Evolutionary conservation across 345 rosid species (phyloP), one percentile per base, ranked within the genome.

Genomic region (Eutrema yunnanense): DNA sequence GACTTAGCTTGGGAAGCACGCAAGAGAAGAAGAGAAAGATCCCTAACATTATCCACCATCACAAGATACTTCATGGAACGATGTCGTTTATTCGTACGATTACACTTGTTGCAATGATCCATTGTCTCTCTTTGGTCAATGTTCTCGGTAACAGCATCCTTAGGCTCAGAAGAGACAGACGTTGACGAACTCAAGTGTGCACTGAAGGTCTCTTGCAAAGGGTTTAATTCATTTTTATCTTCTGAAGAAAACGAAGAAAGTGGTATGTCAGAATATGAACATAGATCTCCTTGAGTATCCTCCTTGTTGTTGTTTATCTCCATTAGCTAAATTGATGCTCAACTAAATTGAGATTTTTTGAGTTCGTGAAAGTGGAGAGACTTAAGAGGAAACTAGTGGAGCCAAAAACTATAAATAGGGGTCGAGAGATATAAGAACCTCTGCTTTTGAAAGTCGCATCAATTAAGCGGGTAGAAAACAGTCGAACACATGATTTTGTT

Each of bases 171-270:
- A 16, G 9, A 16, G 55, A 8, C 16, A 36, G 5, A 14, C 29
- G 12, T 22, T 48, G 56, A 46, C 2, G 78, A 30, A 19, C 43
- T 67, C 13, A 69, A 52, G 14, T 16, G 52, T 12, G 38, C 40
- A 40, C 68, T 44, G 47, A 74, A 60, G 34, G 60, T 74, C 47
- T 75, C 69, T 61, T 68, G 69, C 63, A 75, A 61, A 52, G 79
- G 74, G 63, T 53, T 68, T 52, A 52, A 0, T 36, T 75, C 69
- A 43, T 14, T 19, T 43, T 8, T 38, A 43, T 61, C 63, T 34
- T 68, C 49, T 14, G 43, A 19, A 51, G 42, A n/a, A 29, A 67
- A 38, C 8, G 67, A 30, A 48, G 43, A 30, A 60, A 65, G 26
- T 22, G 26, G 0, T 2, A 57, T 32, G 2, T 73, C 52, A 13